Evolutionary conservation across 1,284 basidiomycete species (phyloP).

Genomic region (Rhodotorula sp.): DNA sequence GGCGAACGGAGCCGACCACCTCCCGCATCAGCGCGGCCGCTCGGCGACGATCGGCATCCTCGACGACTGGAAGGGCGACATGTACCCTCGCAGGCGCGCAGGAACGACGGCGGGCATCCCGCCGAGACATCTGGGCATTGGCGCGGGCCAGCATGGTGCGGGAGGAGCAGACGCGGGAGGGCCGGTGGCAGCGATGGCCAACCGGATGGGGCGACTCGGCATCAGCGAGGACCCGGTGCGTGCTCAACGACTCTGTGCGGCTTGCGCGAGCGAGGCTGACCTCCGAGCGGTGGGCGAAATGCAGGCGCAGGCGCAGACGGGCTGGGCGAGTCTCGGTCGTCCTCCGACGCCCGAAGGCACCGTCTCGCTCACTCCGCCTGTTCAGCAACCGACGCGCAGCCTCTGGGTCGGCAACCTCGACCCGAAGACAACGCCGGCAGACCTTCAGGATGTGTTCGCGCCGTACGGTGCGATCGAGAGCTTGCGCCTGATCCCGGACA

Average conservation of each 20-base stretch:
- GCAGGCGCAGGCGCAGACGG: neutral
- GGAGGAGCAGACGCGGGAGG: neutral
- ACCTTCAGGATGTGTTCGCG: constrained; percentile 90
- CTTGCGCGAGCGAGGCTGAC: neutral
- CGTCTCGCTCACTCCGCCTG: constrained; percentile 39
- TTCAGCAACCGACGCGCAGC: constrained; percentile 86
- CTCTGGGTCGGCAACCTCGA: constrained; percentile 98
- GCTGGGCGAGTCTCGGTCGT: constrained; percentile 12
- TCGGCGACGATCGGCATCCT: constrained; percentile 88
- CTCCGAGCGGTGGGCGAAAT: no score
- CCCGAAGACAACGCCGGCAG: constrained; percentile 86
- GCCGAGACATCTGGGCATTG: constrained; percentile 22
- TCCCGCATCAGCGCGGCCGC: constrained; percentile 54
- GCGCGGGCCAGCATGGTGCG: neutral
- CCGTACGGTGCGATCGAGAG: constrained; percentile 96
- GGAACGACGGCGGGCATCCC: constrained; percentile 41
- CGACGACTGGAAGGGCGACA: constrained; percentile 62
- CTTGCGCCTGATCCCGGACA: constrained; percentile 88
- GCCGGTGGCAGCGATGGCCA: constrained; percentile 21
- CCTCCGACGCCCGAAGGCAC: constrained; percentile 41
- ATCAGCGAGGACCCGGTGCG: constrained; percentile 31
- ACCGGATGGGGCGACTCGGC: constrained; percentile 22
- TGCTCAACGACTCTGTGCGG: neutral
- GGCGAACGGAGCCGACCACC: neutral
- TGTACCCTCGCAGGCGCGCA: constrained; percentile 46